Conservation (phyloP, 2,329 filamentous ascomycete genomes). For the Trichoderma afroharzianum region DNA sequence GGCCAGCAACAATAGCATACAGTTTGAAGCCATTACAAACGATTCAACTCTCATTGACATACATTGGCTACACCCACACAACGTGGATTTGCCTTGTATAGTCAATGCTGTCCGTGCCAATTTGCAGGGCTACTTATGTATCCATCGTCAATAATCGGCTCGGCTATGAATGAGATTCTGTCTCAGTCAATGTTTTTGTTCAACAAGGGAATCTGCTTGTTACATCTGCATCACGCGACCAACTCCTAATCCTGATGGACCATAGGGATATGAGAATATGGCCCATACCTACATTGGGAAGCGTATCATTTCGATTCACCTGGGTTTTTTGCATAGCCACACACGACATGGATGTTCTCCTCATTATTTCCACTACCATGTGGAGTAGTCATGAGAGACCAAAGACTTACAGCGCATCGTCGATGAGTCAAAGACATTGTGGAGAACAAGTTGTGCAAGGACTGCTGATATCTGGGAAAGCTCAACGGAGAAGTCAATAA, state of each 20-base stretch:
- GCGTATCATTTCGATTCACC: neutral
- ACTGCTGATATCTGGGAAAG: neutral
- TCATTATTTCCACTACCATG: neutral
- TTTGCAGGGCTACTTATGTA: neutral
- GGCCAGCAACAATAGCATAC: neutral
- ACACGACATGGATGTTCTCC: neutral
- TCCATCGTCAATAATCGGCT: neutral
- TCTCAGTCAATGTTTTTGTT: neutral
- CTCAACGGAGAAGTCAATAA: neutral
- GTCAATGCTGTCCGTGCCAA: neutral
- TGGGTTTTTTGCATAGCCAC: neutral
- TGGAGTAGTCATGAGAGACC: neutral
- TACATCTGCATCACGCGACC: neutral
- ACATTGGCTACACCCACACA: neutral
- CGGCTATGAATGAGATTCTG: neutral
- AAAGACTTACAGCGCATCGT: neutral
- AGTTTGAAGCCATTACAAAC: neutral
- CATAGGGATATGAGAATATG: neutral
- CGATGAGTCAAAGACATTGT: neutral
- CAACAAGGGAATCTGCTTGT: neutral
- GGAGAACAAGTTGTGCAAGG: neutral
- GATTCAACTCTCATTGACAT: neutral
- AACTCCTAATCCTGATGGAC: neutral
- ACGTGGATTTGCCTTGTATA: neutral
- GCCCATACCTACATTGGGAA: neutral